Evolutionary conservation across 2,329 filamentous ascomycete genomes (phyloP), one percentile per base, ranked within the genome.

Genomic region (Stenocarpella maydis): DNA sequence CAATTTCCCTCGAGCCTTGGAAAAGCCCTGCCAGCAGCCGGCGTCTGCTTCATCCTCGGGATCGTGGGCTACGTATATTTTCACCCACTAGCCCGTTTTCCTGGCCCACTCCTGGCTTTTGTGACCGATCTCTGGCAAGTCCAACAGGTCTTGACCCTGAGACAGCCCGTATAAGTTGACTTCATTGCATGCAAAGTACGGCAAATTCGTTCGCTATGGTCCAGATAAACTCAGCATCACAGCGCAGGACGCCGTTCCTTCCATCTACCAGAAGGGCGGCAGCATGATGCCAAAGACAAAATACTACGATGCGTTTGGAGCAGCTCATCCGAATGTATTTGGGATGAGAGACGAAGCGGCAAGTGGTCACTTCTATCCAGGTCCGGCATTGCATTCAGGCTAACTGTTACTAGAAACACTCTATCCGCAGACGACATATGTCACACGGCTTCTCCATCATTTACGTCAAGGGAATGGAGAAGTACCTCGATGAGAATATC

Each of bases 391-490:
- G 19, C 2, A 3, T 7, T 8, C 12, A 47, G 3, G 12, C 58
- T 61, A 7, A 61, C 1, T 3, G 14, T 34, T 5, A 3, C 10
- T 34, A 61, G 58, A 61, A 61, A 47, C 75, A 77, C 55, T 68
- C 75, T 1, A 63, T 74, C 15, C 70, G 75, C 14, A 67, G 75
- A n/a, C 74, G 75, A 2, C 74, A 75, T 34, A 78, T 78, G 76
- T 76, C 77, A 2, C 76, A 78, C 60, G 74, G 74, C 58, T 80
- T 80, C 66, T 78, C 78, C 21, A 74, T 75, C 7, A 72, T 71
- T 2, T 76, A 74, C 17, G 75, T 80, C 31, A 80, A 80, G 65
- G 74, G 76, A 12, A 80, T 81, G 79, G 79, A 80, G 58, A 68
- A 72, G 31, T 74, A 77, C 43, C 54, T 81, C 4, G 58, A 61